These are phyloP conservation scores for Trichoderma polysporum DNA, from an alignment of 2,329 filamentous ascomycete species.

Conservation along the genomic window DNA sequence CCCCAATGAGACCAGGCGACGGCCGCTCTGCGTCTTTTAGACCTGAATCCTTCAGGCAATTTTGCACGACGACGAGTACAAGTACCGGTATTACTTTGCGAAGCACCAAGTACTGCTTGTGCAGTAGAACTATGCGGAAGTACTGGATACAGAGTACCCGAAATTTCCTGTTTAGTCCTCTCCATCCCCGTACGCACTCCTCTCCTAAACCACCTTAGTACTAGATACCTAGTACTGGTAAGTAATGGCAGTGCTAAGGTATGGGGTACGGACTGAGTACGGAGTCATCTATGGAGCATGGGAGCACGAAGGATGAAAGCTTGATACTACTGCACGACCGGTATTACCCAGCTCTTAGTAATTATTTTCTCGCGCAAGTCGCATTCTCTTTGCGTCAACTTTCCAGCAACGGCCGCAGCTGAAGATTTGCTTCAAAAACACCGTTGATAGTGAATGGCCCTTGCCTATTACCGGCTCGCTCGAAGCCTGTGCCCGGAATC, in stretches of 20 bases:
- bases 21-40: neutral
- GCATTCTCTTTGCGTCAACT: too few species aligned
- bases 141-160: neutral
- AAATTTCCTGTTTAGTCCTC: neutral
- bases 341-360: too few species aligned
- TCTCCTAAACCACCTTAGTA: too few species aligned
- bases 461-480: too few species aligned
- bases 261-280: neutral
- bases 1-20: slow-evolving; percentile 20
- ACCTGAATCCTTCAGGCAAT: neutral
- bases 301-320: neutral
- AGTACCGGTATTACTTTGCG: too few species aligned
- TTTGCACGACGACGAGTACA: too few species aligned
- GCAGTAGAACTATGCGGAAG: neutral
- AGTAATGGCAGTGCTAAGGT: neutral
- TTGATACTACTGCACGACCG: neutral
- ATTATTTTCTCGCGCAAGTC: too few species aligned
- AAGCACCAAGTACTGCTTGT: too few species aligned
- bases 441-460: too few species aligned
- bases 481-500: neutral
- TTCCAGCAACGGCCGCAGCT: neutral
- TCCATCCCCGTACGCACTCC: neutral
- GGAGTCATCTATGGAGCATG: neutral
- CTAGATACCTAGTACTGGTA: too few species aligned
- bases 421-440: neutral